phyloP scores from a whole-genome alignment of 306 rosid species.

The Sophora flavescens region DNA sequence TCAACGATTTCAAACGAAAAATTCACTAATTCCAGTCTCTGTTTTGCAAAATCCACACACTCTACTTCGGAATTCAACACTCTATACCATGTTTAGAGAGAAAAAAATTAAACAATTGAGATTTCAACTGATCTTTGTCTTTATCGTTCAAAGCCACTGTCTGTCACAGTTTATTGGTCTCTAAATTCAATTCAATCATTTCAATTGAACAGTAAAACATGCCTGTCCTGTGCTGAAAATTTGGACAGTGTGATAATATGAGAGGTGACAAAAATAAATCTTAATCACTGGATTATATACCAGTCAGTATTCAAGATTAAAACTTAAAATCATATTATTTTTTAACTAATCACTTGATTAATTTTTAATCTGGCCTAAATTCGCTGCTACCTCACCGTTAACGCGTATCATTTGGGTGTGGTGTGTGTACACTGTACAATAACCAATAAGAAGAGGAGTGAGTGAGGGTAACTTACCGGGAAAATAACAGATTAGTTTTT shows the following conservation, averaged over 20 bases:
- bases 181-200: constrained; percentile 16
- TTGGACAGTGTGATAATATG: too few relatives aligned
- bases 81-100: neutral
- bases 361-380: too few relatives aligned
- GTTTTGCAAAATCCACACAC: neutral
- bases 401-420: neutral
- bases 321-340: too few relatives aligned
- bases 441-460: neutral
- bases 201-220: constrained; percentile 2
- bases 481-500: neutral
- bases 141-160: neutral
- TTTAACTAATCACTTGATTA: too few relatives aligned
- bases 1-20: neutral
- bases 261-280: too few relatives aligned
- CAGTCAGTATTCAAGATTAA: too few relatives aligned
- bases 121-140: neutral
- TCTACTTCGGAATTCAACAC: neutral
- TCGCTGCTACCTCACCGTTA: neutral
- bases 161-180: neutral
- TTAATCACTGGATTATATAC: too few relatives aligned
- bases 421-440: neutral
- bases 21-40: neutral
- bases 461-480: constrained; percentile 19
- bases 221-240: neutral
- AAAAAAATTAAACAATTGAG: neutral